These are phyloP conservation scores for Cornus suecica DNA, from an alignment of 148 eudicot genomes.

Conservation along the genomic window DNA sequence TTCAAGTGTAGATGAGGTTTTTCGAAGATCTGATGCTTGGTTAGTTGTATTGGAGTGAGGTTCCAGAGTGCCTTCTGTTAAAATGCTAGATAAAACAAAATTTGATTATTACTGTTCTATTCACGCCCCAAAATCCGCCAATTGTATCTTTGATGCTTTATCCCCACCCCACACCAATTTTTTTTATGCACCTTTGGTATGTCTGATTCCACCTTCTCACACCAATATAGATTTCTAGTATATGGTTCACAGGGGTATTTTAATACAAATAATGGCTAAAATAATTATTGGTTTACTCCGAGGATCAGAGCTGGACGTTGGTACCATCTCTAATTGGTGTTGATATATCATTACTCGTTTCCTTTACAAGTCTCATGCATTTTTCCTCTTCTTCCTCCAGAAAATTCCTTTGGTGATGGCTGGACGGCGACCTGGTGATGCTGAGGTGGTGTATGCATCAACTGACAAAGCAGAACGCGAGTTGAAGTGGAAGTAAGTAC, in stretches of 20 bases:
- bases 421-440: constrained; percentile 90
- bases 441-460: constrained; percentile 83
- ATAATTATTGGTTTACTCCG: neutral
- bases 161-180: too few species aligned
- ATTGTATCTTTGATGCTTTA: too few species aligned
- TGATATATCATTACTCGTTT: neutral
- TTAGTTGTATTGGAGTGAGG: neutral
- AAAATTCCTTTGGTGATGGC: constrained; percentile 74
- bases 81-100: neutral
- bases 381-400: constrained; percentile 28
- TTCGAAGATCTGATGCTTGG: neutral
- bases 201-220: too few species aligned
- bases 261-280: too few species aligned
- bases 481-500: constrained; percentile 87
- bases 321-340: too few species aligned
- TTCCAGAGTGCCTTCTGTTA: neutral
- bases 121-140: too few species aligned
- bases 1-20: neutral
- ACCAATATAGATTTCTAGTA: too few species aligned
- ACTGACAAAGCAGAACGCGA: constrained; percentile 83
- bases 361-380: neutral
- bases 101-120: too few species aligned
- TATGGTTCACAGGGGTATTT: too few species aligned
- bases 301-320: neutral
- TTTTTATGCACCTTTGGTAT: too few species aligned